phyloP scores from a whole-genome alignment of 2,329 filamentous ascomycete genomes.

The Fusarium begoniae region DNA sequence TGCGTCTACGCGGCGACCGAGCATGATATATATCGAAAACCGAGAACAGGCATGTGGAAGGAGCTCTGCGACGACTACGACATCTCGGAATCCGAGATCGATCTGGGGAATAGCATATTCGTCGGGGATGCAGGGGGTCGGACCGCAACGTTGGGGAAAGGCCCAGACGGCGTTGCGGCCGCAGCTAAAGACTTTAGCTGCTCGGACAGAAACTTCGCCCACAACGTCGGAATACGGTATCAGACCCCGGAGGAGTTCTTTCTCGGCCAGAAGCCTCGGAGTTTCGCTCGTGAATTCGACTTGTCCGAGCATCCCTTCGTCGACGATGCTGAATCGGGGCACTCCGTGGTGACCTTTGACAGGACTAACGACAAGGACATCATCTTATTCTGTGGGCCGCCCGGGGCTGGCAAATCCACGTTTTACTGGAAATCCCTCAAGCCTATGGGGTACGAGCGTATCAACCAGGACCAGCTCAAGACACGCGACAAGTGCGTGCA shows the following conservation, averaged over 20 bases:
- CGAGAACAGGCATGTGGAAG: conserved; percentile 88
- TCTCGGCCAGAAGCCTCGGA: conserved; percentile 70
- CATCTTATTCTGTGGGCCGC: conserved; percentile 87
- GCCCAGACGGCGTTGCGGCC: conserved; percentile 34
- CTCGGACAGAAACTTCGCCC: conserved; percentile 81
- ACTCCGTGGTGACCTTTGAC: conserved; percentile 55
- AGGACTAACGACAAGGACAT: conserved; percentile 76
- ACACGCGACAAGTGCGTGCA: conserved; percentile 76
- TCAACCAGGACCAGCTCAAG: conserved; percentile 92
- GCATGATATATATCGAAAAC: conserved; percentile 86
- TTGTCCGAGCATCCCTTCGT: conserved; percentile 62
- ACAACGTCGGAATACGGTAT: conserved; percentile 83
- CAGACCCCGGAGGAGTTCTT: conserved; percentile 94
- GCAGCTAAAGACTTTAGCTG: conserved; percentile 69
- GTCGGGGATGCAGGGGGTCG: conserved; percentile 86
- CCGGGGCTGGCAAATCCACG: conserved; percentile 90
- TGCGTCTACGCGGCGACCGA: conserved; percentile 87
- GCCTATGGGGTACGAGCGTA: conserved; percentile 80
- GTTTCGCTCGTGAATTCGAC: conserved; percentile 77
- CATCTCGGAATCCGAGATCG: conserved; percentile 66
- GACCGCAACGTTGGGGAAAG: conserved; percentile 50
- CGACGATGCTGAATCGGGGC: conserved; percentile 37
- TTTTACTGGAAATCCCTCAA: conserved; percentile 84
- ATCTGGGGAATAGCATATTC: conserved; percentile 79
- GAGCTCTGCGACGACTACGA: conserved; percentile 67